Conservation (phyloP, 495 filamentous ascomycete genomes). For the Penicillium daleae region DNA sequence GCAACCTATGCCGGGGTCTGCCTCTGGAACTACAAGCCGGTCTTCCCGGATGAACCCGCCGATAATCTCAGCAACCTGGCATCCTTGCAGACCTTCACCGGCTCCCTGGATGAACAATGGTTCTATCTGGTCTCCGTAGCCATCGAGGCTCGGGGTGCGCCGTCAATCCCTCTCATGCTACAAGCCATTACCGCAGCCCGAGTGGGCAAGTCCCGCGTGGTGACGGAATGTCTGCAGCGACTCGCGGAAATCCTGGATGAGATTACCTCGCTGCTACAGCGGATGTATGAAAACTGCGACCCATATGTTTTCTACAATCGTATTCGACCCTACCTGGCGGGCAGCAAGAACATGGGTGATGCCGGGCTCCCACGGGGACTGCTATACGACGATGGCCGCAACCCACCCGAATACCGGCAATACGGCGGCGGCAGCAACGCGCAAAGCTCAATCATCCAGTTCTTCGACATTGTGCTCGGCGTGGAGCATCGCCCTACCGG, state of each 20-base stretch:
- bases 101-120: slow-evolving; percentile 95
- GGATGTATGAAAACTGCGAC: slow-evolving; percentile 92
- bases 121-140: slow-evolving; percentile 95
- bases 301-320: slow-evolving; percentile 91
- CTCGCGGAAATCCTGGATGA: slow-evolving; percentile 91
- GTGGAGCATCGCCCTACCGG: slow-evolving; percentile 92
- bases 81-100: slow-evolving; percentile 89
- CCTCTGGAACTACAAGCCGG: slow-evolving; percentile 94
- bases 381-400: slow-evolving; percentile 78
- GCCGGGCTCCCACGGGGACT: slow-evolving; percentile 88
- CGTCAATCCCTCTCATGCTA: slow-evolving; percentile 87
- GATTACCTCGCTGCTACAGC: slow-evolving; percentile 69
- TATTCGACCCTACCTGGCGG: slow-evolving; percentile 92
- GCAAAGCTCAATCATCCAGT: slow-evolving; percentile 92
- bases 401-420: slow-evolving; percentile 69
- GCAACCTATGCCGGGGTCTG: slow-evolving; percentile 91
- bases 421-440: slow-evolving; percentile 93
- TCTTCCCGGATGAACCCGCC: slow-evolving; percentile 78
- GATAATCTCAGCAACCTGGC: slow-evolving; percentile 83
- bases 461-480: slow-evolving; percentile 91
- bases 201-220: slow-evolving; percentile 64
- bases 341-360: slow-evolving; percentile 94
- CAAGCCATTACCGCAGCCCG: slow-evolving; percentile 83
- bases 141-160: slow-evolving; percentile 90
- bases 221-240: slow-evolving; percentile 71